These are phyloP conservation scores for Trichoderma oligosporum DNA, from an alignment of 2,329 filamentous ascomycete species.

Conservation along the genomic window DNA sequence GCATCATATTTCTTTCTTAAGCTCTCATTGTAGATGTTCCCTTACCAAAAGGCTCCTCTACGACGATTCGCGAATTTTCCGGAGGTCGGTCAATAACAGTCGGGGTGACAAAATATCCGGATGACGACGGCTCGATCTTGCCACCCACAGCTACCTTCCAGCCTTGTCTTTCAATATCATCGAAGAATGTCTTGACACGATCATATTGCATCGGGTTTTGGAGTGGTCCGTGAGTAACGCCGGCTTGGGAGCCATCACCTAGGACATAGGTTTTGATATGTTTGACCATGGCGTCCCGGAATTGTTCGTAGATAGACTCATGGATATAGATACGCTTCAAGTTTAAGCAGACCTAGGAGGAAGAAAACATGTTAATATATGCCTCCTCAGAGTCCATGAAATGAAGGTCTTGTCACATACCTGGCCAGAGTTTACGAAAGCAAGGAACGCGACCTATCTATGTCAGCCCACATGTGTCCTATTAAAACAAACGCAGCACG, in stretches of 20 bases:
- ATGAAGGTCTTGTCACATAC: background rate
- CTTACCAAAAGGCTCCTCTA: slow-evolving; percentile 35
- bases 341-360: slow-evolving; percentile 52
- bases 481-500: too few relatives aligned
- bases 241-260: slow-evolving; percentile 41
- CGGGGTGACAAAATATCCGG: slow-evolving; percentile 83
- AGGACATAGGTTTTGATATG: slow-evolving; percentile 36
- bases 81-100: slow-evolving; percentile 46
- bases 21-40: too few relatives aligned
- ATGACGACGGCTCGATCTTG: slow-evolving; percentile 48
- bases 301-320: slow-evolving; percentile 53
- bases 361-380: background rate
- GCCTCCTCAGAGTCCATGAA: background rate
- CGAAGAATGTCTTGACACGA: slow-evolving; percentile 17
- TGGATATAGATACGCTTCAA: slow-evolving; percentile 58
- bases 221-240: slow-evolving; percentile 48
- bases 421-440: slow-evolving; percentile 52
- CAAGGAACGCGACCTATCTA: slow-evolving; percentile 35
- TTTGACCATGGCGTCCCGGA: slow-evolving; percentile 45
- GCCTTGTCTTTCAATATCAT: slow-evolving; percentile 35
- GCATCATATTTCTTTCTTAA: background rate
- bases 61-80: slow-evolving; percentile 32
- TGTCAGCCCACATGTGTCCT: background rate
- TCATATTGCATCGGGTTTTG: slow-evolving; percentile 58
- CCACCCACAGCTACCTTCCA: slow-evolving; percentile 31